Evolutionary conservation across 306 rosid genomes (phyloP), one percentile per base, ranked within the genome.

Genomic region (Sphenostylis stenocarpa): DNA sequence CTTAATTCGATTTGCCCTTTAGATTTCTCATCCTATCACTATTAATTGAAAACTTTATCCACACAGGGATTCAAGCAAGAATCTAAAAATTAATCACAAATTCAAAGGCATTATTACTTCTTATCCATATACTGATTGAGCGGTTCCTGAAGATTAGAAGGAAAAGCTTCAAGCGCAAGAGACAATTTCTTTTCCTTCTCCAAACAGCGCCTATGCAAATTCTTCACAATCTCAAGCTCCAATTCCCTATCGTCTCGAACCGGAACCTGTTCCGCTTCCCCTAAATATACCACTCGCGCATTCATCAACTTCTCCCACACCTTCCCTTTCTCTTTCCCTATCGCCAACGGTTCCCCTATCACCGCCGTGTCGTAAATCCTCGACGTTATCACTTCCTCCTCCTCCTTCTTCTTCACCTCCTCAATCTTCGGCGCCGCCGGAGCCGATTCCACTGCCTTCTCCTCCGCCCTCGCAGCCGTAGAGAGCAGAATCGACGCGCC

Each of bases 191-290:
- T 85, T 0, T 85, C 96, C 31, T 63, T 80, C 76, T 89, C 96
- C 16, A 49, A 52, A 21, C 98, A 92, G 33, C 89, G 80, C 38
- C 67, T 90, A 56, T 79, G 77, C 89, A 94, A 79, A 47, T 85
- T 90, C 86, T 79, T 91, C 55, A 94, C 92, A 58, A 94, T 89
- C 64, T 92, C 93, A 3, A 92, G 85, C 92, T 90, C 97, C 90
- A 94, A 89, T 71, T 92, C 98, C 85, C 83, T 89, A 56, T 92
- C 98, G 68, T 94, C 98, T 6, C 87, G 88, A 73, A 92, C 84
- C 14, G 98, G 98, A 72, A 94, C 98, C 77, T 85, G 96, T 60
- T 94, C 98, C 8, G 98, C 96, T 82, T 94, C 98, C 17, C 98
- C 98, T 38, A 94, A 79, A 71, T 94, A 94, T 38, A 94, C 88